These are phyloP conservation scores for Candida koratica DNA, from an alignment of 805 yeast species.

Conservation along the genomic window DNA sequence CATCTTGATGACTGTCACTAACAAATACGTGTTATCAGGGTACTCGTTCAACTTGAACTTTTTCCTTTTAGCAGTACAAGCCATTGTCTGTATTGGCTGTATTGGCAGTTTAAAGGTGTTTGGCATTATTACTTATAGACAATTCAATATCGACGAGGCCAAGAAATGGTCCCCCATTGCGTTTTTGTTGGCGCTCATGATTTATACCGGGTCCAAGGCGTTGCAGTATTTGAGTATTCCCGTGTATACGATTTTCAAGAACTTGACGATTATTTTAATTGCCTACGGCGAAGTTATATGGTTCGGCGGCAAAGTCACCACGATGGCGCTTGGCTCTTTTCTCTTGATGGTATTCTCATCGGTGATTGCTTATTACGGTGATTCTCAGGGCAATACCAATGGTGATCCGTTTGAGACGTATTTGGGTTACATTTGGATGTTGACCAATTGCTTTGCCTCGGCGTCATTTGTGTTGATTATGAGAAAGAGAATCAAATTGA, in stretches of 20 bases:
- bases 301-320: constrained; percentile 90
- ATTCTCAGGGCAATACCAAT: constrained; percentile 42
- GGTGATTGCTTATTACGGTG: constrained; percentile 94
- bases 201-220: constrained; percentile 94
- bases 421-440: constrained; percentile 95
- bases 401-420: constrained; percentile 45
- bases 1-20: constrained; percentile 94
- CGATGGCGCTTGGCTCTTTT: constrained; percentile 88
- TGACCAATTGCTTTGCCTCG: constrained; percentile 86
- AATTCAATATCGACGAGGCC: constrained; percentile 81
- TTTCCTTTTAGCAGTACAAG: constrained; percentile 83
- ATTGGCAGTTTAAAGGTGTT: constrained; percentile 68
- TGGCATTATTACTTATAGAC: constrained; percentile 81
- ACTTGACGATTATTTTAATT: constrained; percentile 90
- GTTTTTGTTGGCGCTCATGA: constrained; percentile 82
- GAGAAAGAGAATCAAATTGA: constrained; percentile 97
- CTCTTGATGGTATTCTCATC: constrained; percentile 90
- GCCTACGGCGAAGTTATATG: constrained; percentile 98
- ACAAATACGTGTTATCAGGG: constrained; percentile 87
- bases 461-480: constrained; percentile 90
- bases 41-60: constrained; percentile 75
- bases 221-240: constrained; percentile 88
- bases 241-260: constrained; percentile 96
- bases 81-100: constrained; percentile 73
- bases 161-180: constrained; percentile 96